Base-by-base conservation (phyloP, 2,329 filamentous ascomycete genomes). In the Mycogone perniciosa region DNA sequence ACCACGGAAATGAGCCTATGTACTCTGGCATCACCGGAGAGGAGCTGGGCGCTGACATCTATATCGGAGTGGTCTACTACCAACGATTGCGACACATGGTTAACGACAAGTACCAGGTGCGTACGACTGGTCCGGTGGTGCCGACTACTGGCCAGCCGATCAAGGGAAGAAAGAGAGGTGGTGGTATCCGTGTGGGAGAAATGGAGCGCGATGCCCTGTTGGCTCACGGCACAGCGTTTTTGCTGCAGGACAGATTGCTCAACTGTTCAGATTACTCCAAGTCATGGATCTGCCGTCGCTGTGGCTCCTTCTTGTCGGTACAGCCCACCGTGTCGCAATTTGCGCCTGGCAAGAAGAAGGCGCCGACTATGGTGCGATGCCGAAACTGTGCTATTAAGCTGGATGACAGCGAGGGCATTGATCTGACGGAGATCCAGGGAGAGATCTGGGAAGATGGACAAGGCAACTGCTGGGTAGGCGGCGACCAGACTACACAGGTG, bases 41-140 rank as follows among this genome's bases (percentile, higher is more conserved):
- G 67, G 92, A 97, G 69, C 84, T 99, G 38, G 84, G 85, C 20
- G 92, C 90, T 6, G 93, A 99, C 66, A 97, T 99, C 64, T 99
- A 95, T 73, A 82, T 97, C 53, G 93, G 93, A 43, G 85, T 96
- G 8, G 93, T 99, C 54, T 97, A 97, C 77, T 99, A 99, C 77
- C 93, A 99, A 72, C 85, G 93, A 69, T 80, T 99, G 54, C 81
- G 93, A 67, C 93, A 99, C 84, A 99, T 99, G 93, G 93, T 99
- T 51, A 97, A 96, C 80, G 93, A 99, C 72, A 99, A 99, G 72
- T 99, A 88, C 77, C 93, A 99, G 70, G 93, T 97, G 50, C 85
- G 93, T 70, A 97, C 93, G 3, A 97, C 93, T 0, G 93, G 93
- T 50, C 91, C 91, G 1, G 86, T 96, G 40, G 93, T 93, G 50